phyloP scores from a whole-genome alignment of 2,329 filamentous ascomycete genomes.

The Periglandula ipomoeae region DNA sequence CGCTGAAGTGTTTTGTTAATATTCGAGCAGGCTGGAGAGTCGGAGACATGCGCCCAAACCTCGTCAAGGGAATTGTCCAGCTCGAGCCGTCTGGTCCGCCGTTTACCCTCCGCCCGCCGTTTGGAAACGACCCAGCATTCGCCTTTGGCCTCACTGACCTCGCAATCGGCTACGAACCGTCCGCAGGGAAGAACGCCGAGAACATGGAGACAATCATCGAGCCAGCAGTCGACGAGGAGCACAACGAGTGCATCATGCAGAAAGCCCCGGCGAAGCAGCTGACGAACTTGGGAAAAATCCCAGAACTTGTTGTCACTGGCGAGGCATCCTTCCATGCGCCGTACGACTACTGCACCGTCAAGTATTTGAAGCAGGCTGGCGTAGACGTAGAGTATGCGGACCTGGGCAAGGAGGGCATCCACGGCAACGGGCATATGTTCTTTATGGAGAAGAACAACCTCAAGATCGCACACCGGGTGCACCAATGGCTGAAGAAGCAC shows the following conservation, averaged over 20 bases:
- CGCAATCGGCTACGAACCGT: conserved; percentile 20
- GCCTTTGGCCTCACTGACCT: conserved; percentile 20
- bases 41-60: conserved; percentile 17
- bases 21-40: conserved; percentile 11
- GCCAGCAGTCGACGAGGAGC: conserved; percentile 17
- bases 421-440: conserved; percentile 42
- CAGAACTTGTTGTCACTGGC: conserved; percentile 35
- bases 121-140: conserved; percentile 12
- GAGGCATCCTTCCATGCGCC: conserved; percentile 41
- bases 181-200: conserved; percentile 10
- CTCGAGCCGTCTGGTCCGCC: conserved; percentile 20
- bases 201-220: conserved; percentile 14
- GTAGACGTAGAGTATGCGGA: conserved; percentile 33
- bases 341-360: conserved; percentile 45
- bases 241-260: conserved; percentile 21
- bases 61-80: conserved; percentile 21
- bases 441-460: conserved; percentile 36
- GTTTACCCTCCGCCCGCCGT: conserved; percentile 14
- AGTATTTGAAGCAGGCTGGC: conserved; percentile 38
- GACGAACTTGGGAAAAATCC: conserved; percentile 34
- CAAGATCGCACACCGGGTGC: conserved; percentile 13
- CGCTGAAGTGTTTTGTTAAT: conserved; percentile 1
- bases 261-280: conserved; percentile 26
- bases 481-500: conserved; percentile 11
- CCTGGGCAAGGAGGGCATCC: conserved; percentile 33